Base-by-base conservation (phyloP, 202 grass and related monocot species). In the Carex sylvatica region DNA sequence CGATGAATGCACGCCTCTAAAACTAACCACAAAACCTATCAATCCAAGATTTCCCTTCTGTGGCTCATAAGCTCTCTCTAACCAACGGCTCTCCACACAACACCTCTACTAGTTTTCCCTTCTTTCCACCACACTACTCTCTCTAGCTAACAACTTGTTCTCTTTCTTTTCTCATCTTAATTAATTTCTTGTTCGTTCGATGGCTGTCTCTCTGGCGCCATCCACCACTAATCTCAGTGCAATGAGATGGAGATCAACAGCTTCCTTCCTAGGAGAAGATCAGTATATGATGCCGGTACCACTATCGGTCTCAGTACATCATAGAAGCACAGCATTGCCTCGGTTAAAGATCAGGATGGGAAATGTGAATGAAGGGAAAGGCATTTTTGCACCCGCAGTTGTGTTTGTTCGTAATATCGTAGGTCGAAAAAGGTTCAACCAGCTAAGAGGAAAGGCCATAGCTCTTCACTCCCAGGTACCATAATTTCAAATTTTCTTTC, bases 311-410 rank as follows among this genome's bases (percentile, higher is more conserved):
- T 49, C 81, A 38, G 80, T 51, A 7, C 81, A 69, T 16, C 71
- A 52, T 1, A 79, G 86, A 52, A 84, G 56, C 1, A 82, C 55
- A 0, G 73, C 86, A 80, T 81, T 90, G 9, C 70, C 52, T 28
- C 90, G 89, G 84, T 42, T 80, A 33, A 81, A 83, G 65, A 82
- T 88, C 61, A 92, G 78, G 91, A 95, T 95, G 89, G 96, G 96
- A 59, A 98, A 99, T 81, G 89, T 99, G 16, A 99, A 95, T 82
- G 93, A 88, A 40, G 96, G 96, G 7, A 99, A 95, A 86, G 93
- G 96, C n/a, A 13, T 95, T 63, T 95, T 99, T 66, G 96, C 93
- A 23, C 96, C 96, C 1, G 46, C 80, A 13, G 96, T 99, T 10
- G 89, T 99, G 24, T 35, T 89, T 69, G 83, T 53, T 78, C 96